Evolutionary conservation across 371 early-diverging fungal species (phyloP), one percentile per base, ranked within the genome.

Genomic region (Mycotypha africana): DNA sequence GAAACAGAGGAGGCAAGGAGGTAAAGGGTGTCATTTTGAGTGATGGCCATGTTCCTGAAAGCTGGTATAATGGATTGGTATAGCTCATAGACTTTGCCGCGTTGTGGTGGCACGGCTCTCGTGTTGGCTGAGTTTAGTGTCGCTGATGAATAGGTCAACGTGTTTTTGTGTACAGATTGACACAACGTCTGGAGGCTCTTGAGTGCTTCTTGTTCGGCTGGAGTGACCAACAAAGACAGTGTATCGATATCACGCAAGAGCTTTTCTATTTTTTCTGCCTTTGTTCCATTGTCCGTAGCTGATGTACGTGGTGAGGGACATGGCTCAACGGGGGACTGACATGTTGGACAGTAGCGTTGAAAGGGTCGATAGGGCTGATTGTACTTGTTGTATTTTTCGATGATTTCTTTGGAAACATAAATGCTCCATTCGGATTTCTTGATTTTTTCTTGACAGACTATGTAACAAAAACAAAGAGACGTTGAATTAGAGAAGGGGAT

Each of bases 341-440:
- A 83, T 10, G 57, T 57, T 9, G 49, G 46, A 45, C 84, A 83
- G 45, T 67, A 67, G 0, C 84, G 69, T 15, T 74, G 60, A 48
- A 81, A 77, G 0, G 81, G 67, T 9, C 82, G 61, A 25, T 79
- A 84, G 7, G 84, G 84, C 47, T 78, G 77, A 44, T 84, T 84
- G 51, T 71, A 82, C n/a, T 51, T 63, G 12, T 79, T 68, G 44
- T 82, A 84, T 25, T 69, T 71, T 10, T 64, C 65, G 8, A 79
- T 57, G 14, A 66, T 51, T 6, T 50, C 45, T 33, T 47, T 24
- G 40, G 67, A 59, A 26, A 72, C 72, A 56, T 62, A 67, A 15
- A 66, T 68, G 38, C 75, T 69, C 84, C 84, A 84, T 65, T 84
- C 84, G 8, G 72, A 47, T 31, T 78, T 68, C 31, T 63, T 46